phyloP scores from a whole-genome alignment of 2,329 filamentous ascomycete species.

The Calcarisporium arbuscula region DNA sequence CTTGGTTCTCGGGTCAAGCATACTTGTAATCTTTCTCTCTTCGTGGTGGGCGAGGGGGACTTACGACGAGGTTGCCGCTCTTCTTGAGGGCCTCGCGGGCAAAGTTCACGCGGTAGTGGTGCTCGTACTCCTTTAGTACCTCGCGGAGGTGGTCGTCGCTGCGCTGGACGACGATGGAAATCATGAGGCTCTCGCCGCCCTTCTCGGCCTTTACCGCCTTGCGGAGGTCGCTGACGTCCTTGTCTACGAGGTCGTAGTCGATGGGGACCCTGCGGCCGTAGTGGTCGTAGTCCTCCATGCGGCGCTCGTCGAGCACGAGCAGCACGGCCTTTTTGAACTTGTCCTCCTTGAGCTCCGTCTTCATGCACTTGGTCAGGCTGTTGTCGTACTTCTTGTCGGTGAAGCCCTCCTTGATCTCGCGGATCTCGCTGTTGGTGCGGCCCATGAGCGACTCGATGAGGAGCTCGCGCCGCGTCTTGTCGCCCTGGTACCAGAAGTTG shows the following conservation, averaged over 20 bases:
- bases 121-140: slow-evolving; percentile 71
- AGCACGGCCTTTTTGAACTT: slow-evolving; percentile 91
- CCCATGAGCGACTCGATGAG: slow-evolving; percentile 93
- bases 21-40: not conserved
- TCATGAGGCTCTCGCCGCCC: slow-evolving; percentile 83
- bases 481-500: slow-evolving; percentile 93
- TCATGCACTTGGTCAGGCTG: slow-evolving; percentile 77
- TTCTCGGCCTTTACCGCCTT: slow-evolving; percentile 63
- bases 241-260: slow-evolving; percentile 55
- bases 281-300: slow-evolving; percentile 75
- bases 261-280: slow-evolving; percentile 51
- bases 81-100: slow-evolving; percentile 80
- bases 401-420: slow-evolving; percentile 80
- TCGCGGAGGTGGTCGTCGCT: slow-evolving; percentile 79
- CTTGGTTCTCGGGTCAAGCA: not conserved
- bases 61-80: slow-evolving; percentile 84
- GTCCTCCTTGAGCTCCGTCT: slow-evolving; percentile 85
- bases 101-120: slow-evolving; percentile 71
- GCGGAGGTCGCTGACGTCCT: slow-evolving; percentile 69
- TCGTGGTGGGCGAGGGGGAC: not conserved
- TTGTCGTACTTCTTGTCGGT: slow-evolving; percentile 87
- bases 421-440: slow-evolving; percentile 79
- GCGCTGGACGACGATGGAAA: slow-evolving; percentile 72
- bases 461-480: slow-evolving; percentile 76
- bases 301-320: slow-evolving; percentile 70